Evolutionary conservation across 1,284 basidiomycete genomes (phyloP), one percentile per base, ranked within the genome.

Genomic region (Caloboletus inedulis): DNA sequence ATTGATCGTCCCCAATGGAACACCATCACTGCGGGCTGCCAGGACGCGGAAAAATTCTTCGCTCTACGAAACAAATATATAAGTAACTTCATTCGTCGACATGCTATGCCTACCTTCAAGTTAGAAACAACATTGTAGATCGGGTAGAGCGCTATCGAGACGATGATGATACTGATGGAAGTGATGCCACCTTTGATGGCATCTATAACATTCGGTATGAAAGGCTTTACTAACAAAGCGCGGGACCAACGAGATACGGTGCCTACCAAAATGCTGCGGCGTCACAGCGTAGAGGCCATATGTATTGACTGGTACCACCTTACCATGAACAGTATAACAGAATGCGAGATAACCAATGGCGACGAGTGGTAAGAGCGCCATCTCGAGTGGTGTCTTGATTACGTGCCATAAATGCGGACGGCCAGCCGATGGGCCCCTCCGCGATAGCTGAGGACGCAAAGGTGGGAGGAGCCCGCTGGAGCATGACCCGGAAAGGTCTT

Each of bases 1-100:
- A 25, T 67, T 67, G 31, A 67, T 37, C 2, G 58, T 54, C 39
- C 57, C 55, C 25, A 67, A 43, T 7, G 54, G 66, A 23, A 69
- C 50, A 16, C 68, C 68, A 5, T 53, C 30, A 7, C 6, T 47
- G 2, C 42, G 57, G 3, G 52, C 43, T 8, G 52, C 48, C 6
- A 67, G 34, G 9, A 40, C 43, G 10, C 65, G 66, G 36, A 67
- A 69, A 21, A 67, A 69, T 40, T 66, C 64, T 55, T 66, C 67
- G 21, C 59, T 69, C 64, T 66, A 19, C 18, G 25, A 2, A 30
- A 10, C 8, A 3, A 30, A 9, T 31, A 27, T 7, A 52, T 45
- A 14, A 53, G 34, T 7, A 14, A 40, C 19, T n/a, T 10, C 8
- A 3, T 7, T 30, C 14, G 19, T 8, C 13, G 2, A 36, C 14